phyloP scores from a whole-genome alignment of 768 basidiomycete genomes.

The Lactarius sp. region DNA sequence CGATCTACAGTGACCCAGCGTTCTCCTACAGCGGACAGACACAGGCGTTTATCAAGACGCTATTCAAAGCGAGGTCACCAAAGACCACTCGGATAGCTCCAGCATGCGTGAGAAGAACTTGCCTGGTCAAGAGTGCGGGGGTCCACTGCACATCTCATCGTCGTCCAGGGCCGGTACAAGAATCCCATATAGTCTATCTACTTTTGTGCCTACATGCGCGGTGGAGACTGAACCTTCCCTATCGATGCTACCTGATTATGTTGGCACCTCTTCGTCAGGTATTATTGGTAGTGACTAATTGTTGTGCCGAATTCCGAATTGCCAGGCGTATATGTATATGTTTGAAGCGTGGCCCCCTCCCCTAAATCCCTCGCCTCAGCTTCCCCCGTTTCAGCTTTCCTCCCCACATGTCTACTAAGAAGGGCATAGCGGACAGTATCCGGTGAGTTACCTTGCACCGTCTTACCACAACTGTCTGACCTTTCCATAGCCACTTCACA shows the following conservation, averaged over 20 bases:
- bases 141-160: too few species aligned
- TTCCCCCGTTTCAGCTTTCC: not conserved
- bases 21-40: not conserved
- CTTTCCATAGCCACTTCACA: conserved; percentile 41
- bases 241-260: not conserved
- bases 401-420: conserved; percentile 21
- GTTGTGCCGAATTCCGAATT: conserved; percentile 15
- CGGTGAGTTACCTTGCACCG: conserved; percentile 28
- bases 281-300: not conserved
- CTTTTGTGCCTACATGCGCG: too few species aligned
- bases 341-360: not conserved
- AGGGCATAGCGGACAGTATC: conserved; percentile 35
- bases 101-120: too few species aligned
- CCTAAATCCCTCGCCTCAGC: not conserved
- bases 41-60: not conserved
- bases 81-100: not conserved
- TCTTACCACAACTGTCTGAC: not conserved
- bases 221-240: too few species aligned
- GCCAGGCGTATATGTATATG: not conserved
- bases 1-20: not conserved
- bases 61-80: not conserved
- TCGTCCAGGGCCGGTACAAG: too few species aligned
- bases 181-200: too few species aligned
- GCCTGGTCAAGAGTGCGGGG: too few species aligned
- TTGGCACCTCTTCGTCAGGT: not conserved